Base-by-base conservation (phyloP, 129 eudicot genomes). In the Artemisia annua region DNA sequence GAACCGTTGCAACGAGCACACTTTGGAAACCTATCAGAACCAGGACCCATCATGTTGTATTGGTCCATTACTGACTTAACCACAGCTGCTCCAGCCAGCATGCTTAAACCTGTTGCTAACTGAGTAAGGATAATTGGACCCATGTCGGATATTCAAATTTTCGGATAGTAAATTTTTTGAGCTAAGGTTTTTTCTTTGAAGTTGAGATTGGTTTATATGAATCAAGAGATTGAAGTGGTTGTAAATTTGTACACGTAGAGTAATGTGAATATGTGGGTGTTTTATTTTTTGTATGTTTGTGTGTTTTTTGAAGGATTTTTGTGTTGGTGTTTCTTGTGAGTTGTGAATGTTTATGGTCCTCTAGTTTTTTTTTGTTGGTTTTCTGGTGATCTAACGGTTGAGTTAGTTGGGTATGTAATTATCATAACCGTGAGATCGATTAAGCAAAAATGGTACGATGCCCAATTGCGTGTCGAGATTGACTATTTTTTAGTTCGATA, bases 1-100 rank as follows among this genome's bases (percentile, higher is more conserved):
- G 69, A 35, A 1, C 69, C 69, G 51, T 64, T 64, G 69, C 69
- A 64, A 9, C 69, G 69, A 39, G 69, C 43, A 35, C 69, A 64
- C 69, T 64, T 64, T 43, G 53, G 69, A 22, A 75, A 67, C 74
- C 80, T 79, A 9, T 43, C 69, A 39, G 69, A 64, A 11, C 69
- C 53, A 13, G 69, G 69, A 1, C 69, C 69, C 69, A 64, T 64
- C 69, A 64, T 64, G 28, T 19, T n/a, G 28, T 64, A 35, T 17
- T 64, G 69, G 53, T 64, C 69, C 69, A 64, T 39, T 0, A 64
- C 69, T 9, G 69, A 64, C 28, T 64, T 64, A 17, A 64, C 18
- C 26, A 64, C 24, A 2, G 53, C 69, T 43, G 69, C 69, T 35
- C 69, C 69, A 20, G 69, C 69, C 44, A 64, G 10, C 69, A 64